Evolutionary conservation across 129 eudicot species (phyloP), one percentile per base, ranked within the genome.

Genomic region (Artemisia argyi): DNA sequence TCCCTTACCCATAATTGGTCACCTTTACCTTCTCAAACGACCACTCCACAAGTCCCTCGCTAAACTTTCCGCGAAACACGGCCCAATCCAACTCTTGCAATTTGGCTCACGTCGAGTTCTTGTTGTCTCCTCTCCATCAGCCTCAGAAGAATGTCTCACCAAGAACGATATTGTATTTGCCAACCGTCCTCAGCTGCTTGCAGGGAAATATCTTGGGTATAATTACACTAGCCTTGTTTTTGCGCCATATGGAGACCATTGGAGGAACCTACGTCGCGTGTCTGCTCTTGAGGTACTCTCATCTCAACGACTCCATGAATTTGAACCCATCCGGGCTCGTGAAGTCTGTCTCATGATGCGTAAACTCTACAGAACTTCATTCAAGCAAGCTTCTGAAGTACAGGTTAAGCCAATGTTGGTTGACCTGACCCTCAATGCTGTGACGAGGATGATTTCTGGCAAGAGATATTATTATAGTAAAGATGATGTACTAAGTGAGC

Each of bases 391-490:
- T 0, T 39, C 72, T 24, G 84, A 71, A 14, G 71, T 82, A 71
- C 82, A 84, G 3, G 75, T 91, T 67, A 82, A 81, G 26, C 22
- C 67, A 3, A 58, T 66, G 48, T 74, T 88, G 22, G 78, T 76
- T 76, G 85, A 85, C 20, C 59, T 85, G 15, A 84, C 84, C 35
- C 56, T 80, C 8, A 87, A 85, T 58, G 76, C 85, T 8, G 66
- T 90, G 76, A 88, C 81, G 84, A 84, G 90, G 74, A 83, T 88
- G 87, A 74, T 91, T 26, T 83, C 83, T 4, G 87, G 89, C 47
- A 82, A 86, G 68, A 75, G 85, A 52, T 81, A 79, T 54, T 82
- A 65, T 48, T 85, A 93, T 1, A 89, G 82, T 48, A 69, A 69
- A 68, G 82, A 71, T 56, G 73, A 52, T 78, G 61, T 14, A 77